These are phyloP conservation scores for Podospora appendiculata DNA, from an alignment of 495 filamentous ascomycete species.

Conservation along the genomic window DNA sequence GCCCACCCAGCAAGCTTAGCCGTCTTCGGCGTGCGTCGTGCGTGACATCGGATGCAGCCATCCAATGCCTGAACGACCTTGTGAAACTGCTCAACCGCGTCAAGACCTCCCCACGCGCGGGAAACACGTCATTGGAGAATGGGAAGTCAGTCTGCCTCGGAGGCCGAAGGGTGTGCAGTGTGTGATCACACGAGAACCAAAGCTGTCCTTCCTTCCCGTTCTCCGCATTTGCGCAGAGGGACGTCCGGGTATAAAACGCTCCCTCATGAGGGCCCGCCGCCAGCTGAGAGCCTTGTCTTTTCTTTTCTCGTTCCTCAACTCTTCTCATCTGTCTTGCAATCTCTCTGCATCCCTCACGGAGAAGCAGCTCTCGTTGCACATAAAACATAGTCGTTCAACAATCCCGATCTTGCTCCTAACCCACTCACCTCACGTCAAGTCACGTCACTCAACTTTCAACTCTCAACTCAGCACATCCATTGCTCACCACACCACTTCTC, in stretches of 20 bases:
- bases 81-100: constrained; percentile 7
- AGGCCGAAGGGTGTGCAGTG: background rate
- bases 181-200: constrained; percentile 4
- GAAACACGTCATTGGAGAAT: constrained; percentile 21
- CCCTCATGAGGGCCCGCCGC: background rate
- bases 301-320: background rate
- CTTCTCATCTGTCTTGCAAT: too few species aligned
- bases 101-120: constrained; percentile 2
- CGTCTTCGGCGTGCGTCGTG: constrained; percentile 9
- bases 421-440: too few species aligned
- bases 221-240: constrained; percentile 29
- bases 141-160: background rate
- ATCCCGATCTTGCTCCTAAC: too few species aligned
- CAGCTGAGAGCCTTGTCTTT: background rate
- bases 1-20: constrained; percentile 7
- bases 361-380: too few species aligned
- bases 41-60: constrained; percentile 14
- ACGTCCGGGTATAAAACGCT: constrained; percentile 10
- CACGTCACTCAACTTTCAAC: background rate
- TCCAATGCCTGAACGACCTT: constrained; percentile 9
- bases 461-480: background rate
- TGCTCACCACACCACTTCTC: too few species aligned
- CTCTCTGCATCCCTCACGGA: too few species aligned
- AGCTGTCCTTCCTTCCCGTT: constrained; percentile 1
- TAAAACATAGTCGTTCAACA: too few species aligned